Evolutionary conservation across 2,329 filamentous ascomycete species (phyloP), one percentile per base, ranked within the genome.

Genomic region (Cytospora piceae): DNA sequence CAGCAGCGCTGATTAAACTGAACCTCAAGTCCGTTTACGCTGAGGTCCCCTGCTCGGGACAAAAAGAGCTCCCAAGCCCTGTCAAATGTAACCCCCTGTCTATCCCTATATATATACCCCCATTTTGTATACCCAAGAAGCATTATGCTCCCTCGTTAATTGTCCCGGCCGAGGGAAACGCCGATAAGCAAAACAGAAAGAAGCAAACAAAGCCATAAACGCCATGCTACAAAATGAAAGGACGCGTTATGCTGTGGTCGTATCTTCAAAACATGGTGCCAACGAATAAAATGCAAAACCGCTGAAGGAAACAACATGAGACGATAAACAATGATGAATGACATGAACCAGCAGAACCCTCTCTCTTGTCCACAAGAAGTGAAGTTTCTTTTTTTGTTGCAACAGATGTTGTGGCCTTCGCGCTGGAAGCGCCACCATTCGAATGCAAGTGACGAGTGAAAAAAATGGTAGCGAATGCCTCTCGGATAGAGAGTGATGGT

Each of bases 181-280:
- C 54, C 58, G 22, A 12, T 49, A 51, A 14, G 32, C 6, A 42
- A 58, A 24, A 39, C 34, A 58, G 22, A 15, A 58, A 58, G 2
- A 61, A 27, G 39, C 8, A 14, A 29, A 49, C 24, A 31, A 64
- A 63, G n/a, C 59, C 56, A 27, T 15, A 32, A 67, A 67, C 65
- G 61, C 65, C 61, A 61, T 64, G 65, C 65, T 67, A 42, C 22
- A 54, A 24, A 63, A 24, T 24, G 46, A 63, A 31, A 56, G 49
- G 17, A 20, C 56, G 60, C 60, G 60, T 55, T 51, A 55, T 66
- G 54, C 59, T 63, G n/a, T 57, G 27, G 17, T 61, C 49, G 52
- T 55, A 15, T 42, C 63, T 52, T 61, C 29, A 22, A 46, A 61
- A 39, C 58, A 51, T 49, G n/a, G 27, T 51, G 49, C 58, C 59